Percentiles rank a stretch among this genome's conserved stretches.
Conservation (phyloP, 208 protist genomes). For the Leishmania braziliensis region DNA sequence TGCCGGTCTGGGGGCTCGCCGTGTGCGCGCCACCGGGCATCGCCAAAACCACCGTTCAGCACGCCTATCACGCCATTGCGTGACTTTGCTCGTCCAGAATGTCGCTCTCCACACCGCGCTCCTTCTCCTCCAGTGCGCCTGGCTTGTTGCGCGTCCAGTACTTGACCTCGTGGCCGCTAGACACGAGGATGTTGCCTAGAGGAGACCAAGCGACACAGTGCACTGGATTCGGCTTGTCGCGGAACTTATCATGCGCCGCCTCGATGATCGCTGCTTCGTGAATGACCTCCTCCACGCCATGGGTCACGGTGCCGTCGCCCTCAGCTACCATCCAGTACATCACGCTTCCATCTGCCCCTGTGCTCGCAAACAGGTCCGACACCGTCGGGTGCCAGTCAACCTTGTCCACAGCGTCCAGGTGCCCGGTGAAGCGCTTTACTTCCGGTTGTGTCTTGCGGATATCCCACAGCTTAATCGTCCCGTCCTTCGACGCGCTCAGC, state of each 20-base stretch:
- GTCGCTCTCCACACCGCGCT: conserved; percentile 72
- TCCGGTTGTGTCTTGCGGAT: conserved; percentile 79
- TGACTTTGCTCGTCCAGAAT: conserved; percentile 53
- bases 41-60: background rate
- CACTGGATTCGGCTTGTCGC: conserved; percentile 79
- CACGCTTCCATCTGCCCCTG: conserved; percentile 74
- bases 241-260: conserved; percentile 80
- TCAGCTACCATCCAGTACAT: conserved; percentile 88
- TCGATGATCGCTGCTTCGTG: conserved; percentile 69
- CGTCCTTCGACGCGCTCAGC: conserved; percentile 83
- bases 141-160: conserved; percentile 90
- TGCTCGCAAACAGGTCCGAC: conserved; percentile 75
- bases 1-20: background rate
- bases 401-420: conserved; percentile 72
- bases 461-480: conserved; percentile 84
- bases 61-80: background rate
- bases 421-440: conserved; percentile 75
- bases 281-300: conserved; percentile 64
- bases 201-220: conserved; percentile 81
- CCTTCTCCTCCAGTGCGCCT: conserved; percentile 83
- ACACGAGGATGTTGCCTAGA: conserved; percentile 80
- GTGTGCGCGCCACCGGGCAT: background rate
- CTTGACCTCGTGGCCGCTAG: conserved; percentile 81
- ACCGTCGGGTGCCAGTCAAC: conserved; percentile 84
- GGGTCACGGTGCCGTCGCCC: conserved; percentile 60